Evolutionary conservation across 176 grass and related monocot genomes (phyloP).

Genomic region (Melocanna baccifera): DNA sequence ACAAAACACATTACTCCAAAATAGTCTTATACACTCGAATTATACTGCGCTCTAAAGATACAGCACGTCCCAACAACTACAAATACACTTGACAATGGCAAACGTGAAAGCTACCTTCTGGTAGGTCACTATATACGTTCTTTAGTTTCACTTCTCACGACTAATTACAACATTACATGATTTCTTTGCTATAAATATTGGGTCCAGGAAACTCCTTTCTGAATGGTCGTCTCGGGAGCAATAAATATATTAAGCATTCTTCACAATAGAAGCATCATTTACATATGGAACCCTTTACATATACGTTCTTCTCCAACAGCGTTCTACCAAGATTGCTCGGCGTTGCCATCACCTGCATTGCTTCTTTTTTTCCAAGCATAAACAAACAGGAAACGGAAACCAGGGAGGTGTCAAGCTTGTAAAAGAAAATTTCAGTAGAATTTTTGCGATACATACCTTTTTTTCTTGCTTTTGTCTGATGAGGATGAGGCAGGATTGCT

Average conservation of each 20-base stretch:
- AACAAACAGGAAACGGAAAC: constrained; percentile 8
- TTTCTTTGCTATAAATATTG: constrained; percentile 1
- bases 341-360: constrained; percentile 63
- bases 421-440: neutral
- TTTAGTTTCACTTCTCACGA: constrained; percentile 6
- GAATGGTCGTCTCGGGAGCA: neutral
- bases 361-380: constrained; percentile 45
- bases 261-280: constrained; percentile 14
- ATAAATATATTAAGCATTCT: constrained; percentile 36
- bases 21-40: neutral
- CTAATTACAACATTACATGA: constrained; percentile 30
- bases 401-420: neutral
- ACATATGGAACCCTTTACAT: constrained; percentile 28
- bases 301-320: neutral
- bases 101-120: constrained; percentile 21
- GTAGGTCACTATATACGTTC: constrained; percentile 3
- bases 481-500: constrained; percentile 68
- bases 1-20: neutral
- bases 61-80: neutral
- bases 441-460: constrained; percentile 48
- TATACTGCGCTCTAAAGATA: neutral
- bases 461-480: constrained; percentile 83
- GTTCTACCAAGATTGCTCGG: constrained; percentile 44
- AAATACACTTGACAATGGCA: neutral
- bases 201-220: neutral